Base-by-base conservation (phyloP, 1,139 yeast genomes). In the Debaryomyces udenii region DNA sequence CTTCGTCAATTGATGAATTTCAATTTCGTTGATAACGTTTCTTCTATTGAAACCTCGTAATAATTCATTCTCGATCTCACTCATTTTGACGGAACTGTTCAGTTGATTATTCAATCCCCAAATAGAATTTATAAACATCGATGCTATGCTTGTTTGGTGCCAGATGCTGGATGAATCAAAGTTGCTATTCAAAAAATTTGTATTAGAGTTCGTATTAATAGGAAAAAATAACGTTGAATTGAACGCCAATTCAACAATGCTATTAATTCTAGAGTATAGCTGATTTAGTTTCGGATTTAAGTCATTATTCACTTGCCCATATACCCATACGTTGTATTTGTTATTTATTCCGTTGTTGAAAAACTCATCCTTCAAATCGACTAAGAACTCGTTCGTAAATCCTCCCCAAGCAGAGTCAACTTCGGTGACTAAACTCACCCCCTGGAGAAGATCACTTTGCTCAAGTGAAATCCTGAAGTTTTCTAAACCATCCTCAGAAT, bases 381-480 rank as follows among this genome's bases (percentile, higher is more conserved):
- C 57, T 24, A 90, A 47, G 48, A 83, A 52, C 34, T 73, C 73
- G 27, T 68, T 60, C 1, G 87, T 64, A 51, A 86, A 83, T 0
- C 96, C 96, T 32, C 91, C 84, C 98, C 98, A 93, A 0, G 85
- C 86, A 28, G 80, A 73, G 56, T 86, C 93, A 4, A 83, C 51
- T 39, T 89, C 95, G 0, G 86, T 76, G 2, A 83, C 56, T 0
- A 87, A 42, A 49, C 84, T 86, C 9, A 91, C 48, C 1, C 97
- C 97, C 41, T 77, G 80, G 23, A 90, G 58, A 18, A 68, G 62
- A 57, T 93, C 98, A 55, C 94, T 81, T 46, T 80, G 78, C 55
- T 93, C 99, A n/a, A 93, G 57, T 35, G 76, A 64, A 3, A 70
- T 68, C 39, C 96, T 69, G 44, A 91, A 78, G 7, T 68, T 66